Conservation (phyloP, 2,329 filamentous ascomycete species). For the Aspergillus tamarii region DNA sequence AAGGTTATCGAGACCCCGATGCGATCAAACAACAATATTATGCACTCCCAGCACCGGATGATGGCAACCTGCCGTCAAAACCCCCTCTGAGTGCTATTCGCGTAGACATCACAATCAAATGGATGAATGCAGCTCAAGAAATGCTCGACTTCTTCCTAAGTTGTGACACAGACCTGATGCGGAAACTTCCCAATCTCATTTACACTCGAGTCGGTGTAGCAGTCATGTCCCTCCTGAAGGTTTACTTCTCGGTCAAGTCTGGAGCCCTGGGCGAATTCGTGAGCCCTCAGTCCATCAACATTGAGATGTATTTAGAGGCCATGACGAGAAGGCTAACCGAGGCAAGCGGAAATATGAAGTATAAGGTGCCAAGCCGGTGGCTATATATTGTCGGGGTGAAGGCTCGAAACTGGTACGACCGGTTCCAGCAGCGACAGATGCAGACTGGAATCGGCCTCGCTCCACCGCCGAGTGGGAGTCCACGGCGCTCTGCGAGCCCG, state of each 20-base stretch:
- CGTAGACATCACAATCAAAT: constrained; percentile 42
- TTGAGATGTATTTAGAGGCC: constrained; percentile 36
- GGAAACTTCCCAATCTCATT: constrained; percentile 37
- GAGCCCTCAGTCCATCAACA: constrained; percentile 32
- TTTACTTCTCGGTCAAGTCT: constrained; percentile 37
- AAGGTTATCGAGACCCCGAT: constrained; percentile 41
- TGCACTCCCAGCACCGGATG: constrained; percentile 33
- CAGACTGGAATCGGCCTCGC: constrained; percentile 16
- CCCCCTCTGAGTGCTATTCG: constrained; percentile 36
- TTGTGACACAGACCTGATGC: constrained; percentile 38
- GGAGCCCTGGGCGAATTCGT: constrained; percentile 36
- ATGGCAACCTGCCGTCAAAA: constrained; percentile 10
- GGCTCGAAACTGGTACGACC: constrained; percentile 37
- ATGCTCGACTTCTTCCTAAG: constrained; percentile 34
- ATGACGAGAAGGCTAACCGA: constrained; percentile 35
- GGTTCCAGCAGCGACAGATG: constrained; percentile 30
- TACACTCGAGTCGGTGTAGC: constrained; percentile 38
- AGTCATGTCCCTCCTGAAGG: constrained; percentile 38
- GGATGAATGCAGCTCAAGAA: constrained; percentile 41
- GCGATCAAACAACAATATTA: constrained; percentile 38
- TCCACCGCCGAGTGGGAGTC: constrained; percentile 8
- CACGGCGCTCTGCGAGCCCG: constrained; percentile 5
- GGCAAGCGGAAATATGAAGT: constrained; percentile 37
- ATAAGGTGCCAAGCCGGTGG: constrained; percentile 39
- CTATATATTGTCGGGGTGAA: constrained; percentile 36